A percentile compares a stretch with the other conserved stretches of the same genome.
Evolutionary conservation across 257 asterid genomes (phyloP).

Genomic region (Verbena officinalis): DNA sequence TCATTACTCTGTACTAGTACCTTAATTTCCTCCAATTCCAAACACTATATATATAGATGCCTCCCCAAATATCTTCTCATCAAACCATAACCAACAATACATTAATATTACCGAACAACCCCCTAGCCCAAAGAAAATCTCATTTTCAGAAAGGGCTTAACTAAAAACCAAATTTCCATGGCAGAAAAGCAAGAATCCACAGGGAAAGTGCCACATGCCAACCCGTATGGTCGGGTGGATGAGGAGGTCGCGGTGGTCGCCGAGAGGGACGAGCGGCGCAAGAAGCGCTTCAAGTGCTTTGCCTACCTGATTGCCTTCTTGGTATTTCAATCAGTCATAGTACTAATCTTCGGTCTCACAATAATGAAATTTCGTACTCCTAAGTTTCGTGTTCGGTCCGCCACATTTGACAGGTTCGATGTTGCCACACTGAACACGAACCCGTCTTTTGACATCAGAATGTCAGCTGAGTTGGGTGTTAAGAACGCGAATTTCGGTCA

Average conservation of each 20-base stretch:
- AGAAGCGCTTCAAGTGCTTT: slow-evolving; percentile 32
- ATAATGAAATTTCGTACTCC: slow-evolving; percentile 30
- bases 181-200: not conserved
- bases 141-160: not conserved
- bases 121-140: not conserved
- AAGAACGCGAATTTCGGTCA: not conserved
- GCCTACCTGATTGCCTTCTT: slow-evolving; percentile 23
- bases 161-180: not conserved
- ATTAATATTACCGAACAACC: not conserved
- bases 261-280: slow-evolving; percentile 19
- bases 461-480: slow-evolving; percentile 30
- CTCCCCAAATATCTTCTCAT: not conserved
- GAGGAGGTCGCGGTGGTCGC: slow-evolving; percentile 29
- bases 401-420: slow-evolving; percentile 18
- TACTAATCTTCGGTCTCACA: slow-evolving; percentile 24
- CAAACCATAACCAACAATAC: not conserved
- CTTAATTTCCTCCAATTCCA: not conserved
- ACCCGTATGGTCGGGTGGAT: slow-evolving; percentile 28
- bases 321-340: slow-evolving; percentile 22
- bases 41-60: slow-evolving; percentile 1
- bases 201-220: not conserved
- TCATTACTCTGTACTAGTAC: not conserved
- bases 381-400: slow-evolving; percentile 22
- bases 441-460: slow-evolving; percentile 17
- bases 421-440: not conserved